Evolutionary conservation across 768 basidiomycete species (phyloP), one percentile per base, ranked within the genome.

Genomic region (Pulveroboletus sp.): DNA sequence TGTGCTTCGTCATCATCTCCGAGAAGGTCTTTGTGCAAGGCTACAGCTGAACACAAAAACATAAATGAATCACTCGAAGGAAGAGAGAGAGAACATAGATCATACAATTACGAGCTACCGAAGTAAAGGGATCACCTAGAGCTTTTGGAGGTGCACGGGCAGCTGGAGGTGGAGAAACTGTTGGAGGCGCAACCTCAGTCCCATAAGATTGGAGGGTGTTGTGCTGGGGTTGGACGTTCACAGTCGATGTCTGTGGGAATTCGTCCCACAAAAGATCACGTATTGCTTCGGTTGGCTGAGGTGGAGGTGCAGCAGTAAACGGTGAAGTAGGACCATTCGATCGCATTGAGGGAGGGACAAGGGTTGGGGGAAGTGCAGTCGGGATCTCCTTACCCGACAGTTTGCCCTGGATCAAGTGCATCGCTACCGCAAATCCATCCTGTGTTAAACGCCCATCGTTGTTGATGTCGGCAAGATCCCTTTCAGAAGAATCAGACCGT

Each of bases 341-440:
- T 26, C 93, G 85, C 73, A 89, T 75, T 2, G 86, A 82, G 2
- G 93, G 94, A 7, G 96, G 96, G 6, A 96, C 66, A 40, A 98
- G 74, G 31, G 82, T 78, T 33, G 67, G 69, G 5, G 93, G 91
- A 27, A 99, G 73, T n/a, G 69, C 64, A 0, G 74, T 59, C 1
- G 92, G 91, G 39, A 96, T 69, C 3, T 88, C 84, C 54, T 81
- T 82, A 15, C 95, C 93, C 7, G 80, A 76, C 8, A 96, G 71
- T 67, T 86, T 92, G 61, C 79, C 79, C 68, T 90, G 89, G 59
- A 99, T 97, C 32, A 99, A 78, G 69, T 95, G 81, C 82, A 94
- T 82, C 4, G 93, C 96, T 39, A 98, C 86, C 8, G 96, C 95
- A 67, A 99, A 98, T 13, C 93, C 91, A 43, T 97, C 94, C 46